Conservation (phyloP, 805 yeast species). For the Millerozyma miso region DNA sequence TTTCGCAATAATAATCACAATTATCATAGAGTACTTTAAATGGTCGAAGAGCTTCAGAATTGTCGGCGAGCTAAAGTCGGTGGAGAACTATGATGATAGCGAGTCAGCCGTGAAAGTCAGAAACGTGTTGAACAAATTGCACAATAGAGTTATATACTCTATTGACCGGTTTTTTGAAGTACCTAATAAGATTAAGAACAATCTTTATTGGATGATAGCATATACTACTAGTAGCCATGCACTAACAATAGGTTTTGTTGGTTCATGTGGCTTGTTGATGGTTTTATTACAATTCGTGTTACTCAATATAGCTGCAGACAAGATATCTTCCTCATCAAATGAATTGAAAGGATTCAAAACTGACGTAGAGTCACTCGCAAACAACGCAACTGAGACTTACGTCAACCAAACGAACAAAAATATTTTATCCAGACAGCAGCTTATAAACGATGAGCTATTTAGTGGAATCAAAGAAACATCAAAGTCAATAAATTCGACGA, state of each 20-base stretch:
- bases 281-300: conserved; percentile 53
- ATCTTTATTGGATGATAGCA: conserved; percentile 39
- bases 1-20: conserved; percentile 37
- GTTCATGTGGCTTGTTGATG: conserved; percentile 52
- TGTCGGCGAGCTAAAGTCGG: conserved; percentile 11
- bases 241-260: conserved; percentile 45
- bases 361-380: not conserved
- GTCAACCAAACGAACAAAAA: conserved; percentile 47
- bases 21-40: conserved; percentile 39
- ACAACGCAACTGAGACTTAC: conserved; percentile 3
- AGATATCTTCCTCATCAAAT: conserved; percentile 6
- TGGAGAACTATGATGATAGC: conserved; percentile 7
- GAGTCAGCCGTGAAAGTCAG: not conserved
- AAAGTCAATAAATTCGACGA: conserved; percentile 53
- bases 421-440: conserved; percentile 43
- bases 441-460: conserved; percentile 60
- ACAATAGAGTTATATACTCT: conserved; percentile 10
- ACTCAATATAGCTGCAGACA: conserved; percentile 24
- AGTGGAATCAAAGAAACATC: conserved; percentile 64
- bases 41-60: conserved; percentile 47
- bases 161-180: conserved; percentile 7
- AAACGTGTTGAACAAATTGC: conserved; percentile 12
- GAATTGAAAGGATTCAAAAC: not conserved
- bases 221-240: conserved; percentile 56
- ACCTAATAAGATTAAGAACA: conserved; percentile 6